Percentiles rank a stretch among this genome's conserved stretches.
These are phyloP conservation scores for Bruguiera sexangula DNA, from an alignment of 345 rosid species.

Conservation along the genomic window DNA sequence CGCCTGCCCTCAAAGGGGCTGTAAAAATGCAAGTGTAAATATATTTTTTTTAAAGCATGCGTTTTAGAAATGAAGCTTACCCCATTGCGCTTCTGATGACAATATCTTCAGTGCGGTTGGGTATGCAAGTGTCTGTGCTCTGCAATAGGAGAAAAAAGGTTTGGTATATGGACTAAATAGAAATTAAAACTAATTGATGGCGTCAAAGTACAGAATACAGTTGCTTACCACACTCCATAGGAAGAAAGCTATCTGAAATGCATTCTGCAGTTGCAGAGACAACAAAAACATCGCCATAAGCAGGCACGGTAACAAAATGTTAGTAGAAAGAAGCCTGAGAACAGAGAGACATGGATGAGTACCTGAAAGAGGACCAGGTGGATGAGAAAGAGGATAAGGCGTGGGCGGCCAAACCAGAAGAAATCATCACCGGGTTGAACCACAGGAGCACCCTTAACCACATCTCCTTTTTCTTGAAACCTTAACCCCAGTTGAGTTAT, in stretches of 20 bases:
- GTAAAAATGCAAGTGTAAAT: neutral
- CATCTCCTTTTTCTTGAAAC: slow-evolving; percentile 79
- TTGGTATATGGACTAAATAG: neutral
- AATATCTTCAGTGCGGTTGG: slow-evolving; percentile 41
- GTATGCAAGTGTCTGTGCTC: slow-evolving; percentile 57
- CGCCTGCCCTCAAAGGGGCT: too few relatives aligned
- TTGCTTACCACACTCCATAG: slow-evolving; percentile 65
- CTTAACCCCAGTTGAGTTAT: slow-evolving; percentile 77
- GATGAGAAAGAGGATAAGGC: slow-evolving; percentile 74
- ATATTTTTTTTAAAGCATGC: neutral
- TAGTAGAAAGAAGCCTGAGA: neutral
- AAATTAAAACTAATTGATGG: neutral
- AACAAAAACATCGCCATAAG: neutral
- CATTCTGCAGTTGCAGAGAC: slow-evolving; percentile 51
- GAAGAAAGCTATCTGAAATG: slow-evolving; percentile 87
- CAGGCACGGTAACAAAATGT: neutral
- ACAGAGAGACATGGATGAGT: neutral
- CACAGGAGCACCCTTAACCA: slow-evolving; percentile 85
- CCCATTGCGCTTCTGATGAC: slow-evolving; percentile 74
- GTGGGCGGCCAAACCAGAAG: slow-evolving; percentile 93
- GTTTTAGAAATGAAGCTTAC: slow-evolving; percentile 34
- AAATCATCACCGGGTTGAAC: slow-evolving; percentile 88
- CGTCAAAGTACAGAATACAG: neutral
- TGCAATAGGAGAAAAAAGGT: slow-evolving; percentile 26
- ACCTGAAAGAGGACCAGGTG: slow-evolving; percentile 90